A percentile compares a stretch with the other conserved stretches of the same genome.
Conservation (phyloP, 306 rosid genomes). For the Inga laurina region DNA sequence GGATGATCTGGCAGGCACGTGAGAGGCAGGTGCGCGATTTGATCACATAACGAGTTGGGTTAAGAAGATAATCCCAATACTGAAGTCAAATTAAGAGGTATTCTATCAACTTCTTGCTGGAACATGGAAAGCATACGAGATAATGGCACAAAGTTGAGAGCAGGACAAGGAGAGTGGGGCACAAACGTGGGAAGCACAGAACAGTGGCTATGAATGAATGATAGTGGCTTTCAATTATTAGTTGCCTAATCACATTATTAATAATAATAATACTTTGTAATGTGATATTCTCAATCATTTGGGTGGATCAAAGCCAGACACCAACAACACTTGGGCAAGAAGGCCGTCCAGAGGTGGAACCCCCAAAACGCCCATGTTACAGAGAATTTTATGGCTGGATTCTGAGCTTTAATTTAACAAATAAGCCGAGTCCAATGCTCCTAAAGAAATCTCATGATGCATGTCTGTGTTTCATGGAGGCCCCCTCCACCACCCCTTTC, state of each 20-base stretch:
- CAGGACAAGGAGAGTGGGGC: background rate
- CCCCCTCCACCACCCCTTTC: slow-evolving; percentile 26
- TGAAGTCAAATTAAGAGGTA: background rate
- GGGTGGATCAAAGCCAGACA: background rate
- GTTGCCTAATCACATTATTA: background rate
- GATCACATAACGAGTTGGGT: background rate
- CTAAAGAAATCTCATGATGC: slow-evolving; percentile 35
- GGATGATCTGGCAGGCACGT: slow-evolving; percentile 44
- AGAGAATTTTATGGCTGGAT: slow-evolving; percentile 40
- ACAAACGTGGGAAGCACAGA: background rate
- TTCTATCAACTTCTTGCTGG: background rate
- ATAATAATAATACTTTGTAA: background rate
- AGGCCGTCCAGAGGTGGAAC: slow-evolving; percentile 24
- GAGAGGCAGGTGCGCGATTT: slow-evolving; percentile 22
- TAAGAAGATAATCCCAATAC: slow-evolving; percentile 6
- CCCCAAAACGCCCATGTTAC: slow-evolving; percentile 33
- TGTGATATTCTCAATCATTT: background rate
- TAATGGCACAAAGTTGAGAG: background rate
- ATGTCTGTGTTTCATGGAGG: slow-evolving; percentile 27
- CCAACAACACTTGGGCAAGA: background rate
- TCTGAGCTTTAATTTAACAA: slow-evolving; percentile 28
- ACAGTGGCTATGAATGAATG: background rate
- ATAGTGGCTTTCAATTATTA: background rate
- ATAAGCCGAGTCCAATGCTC: slow-evolving; percentile 7
- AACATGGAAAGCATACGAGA: background rate